Evolutionary conservation across 805 yeast species (phyloP).

Genomic region (Deakozyma indianensis): DNA sequence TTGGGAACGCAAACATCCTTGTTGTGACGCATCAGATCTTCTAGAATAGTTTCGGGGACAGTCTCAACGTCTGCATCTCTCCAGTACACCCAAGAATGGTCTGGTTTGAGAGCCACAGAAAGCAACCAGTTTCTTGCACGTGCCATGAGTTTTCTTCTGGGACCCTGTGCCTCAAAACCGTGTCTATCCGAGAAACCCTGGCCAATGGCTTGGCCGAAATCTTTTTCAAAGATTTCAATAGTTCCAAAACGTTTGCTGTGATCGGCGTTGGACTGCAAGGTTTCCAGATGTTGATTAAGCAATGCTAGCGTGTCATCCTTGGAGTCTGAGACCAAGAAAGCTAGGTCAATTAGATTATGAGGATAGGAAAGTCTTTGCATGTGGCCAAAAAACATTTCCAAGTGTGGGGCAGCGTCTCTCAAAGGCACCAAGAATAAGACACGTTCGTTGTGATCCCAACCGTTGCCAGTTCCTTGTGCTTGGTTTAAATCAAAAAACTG

Average conservation of each 20-base stretch:
- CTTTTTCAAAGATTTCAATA: slow-evolving; percentile 74
- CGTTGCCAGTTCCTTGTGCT: slow-evolving; percentile 50
- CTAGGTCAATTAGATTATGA: slow-evolving; percentile 66
- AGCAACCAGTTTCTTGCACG: slow-evolving; percentile 92
- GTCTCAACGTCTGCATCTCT: slow-evolving; percentile 97
- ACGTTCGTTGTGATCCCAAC: slow-evolving; percentile 70
- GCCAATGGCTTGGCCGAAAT: slow-evolving; percentile 88
- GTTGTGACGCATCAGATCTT: slow-evolving; percentile 87
- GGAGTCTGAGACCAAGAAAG: slow-evolving; percentile 83
- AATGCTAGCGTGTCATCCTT: slow-evolving; percentile 74
- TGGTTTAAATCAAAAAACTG: slow-evolving; percentile 61
- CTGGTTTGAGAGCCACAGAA: slow-evolving; percentile 77
- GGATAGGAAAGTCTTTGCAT: slow-evolving; percentile 73
- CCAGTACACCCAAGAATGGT: slow-evolving; percentile 97
- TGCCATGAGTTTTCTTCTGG: slow-evolving; percentile 91
- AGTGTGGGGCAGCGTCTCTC: slow-evolving; percentile 81
- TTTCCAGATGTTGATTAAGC: slow-evolving; percentile 40
- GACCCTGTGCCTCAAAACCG: slow-evolving; percentile 95
- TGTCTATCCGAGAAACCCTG: slow-evolving; percentile 92
- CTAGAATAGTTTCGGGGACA: slow-evolving; percentile 70
- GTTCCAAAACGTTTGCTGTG: slow-evolving; percentile 46
- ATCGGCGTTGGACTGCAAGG: slow-evolving; percentile 54
- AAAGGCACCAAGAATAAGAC: slow-evolving; percentile 78
- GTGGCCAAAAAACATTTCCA: slow-evolving; percentile 80
- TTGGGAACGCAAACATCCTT: slow-evolving; percentile 92